These are phyloP conservation scores for Oryza meridionalis DNA, from an alignment of 176 grass and related monocot genomes.

Conservation along the genomic window DNA sequence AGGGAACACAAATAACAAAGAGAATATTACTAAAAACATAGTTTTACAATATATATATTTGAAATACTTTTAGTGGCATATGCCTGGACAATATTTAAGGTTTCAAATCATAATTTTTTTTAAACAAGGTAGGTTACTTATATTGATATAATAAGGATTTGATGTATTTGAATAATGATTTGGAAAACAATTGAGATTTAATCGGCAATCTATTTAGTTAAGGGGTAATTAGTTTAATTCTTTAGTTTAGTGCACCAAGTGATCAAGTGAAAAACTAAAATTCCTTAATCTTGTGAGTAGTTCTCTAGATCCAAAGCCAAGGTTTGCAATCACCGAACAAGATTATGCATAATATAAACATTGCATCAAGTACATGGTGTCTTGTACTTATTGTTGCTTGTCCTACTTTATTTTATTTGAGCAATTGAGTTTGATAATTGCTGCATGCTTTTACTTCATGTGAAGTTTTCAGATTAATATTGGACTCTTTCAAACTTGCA, in stretches of 20 bases:
- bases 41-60: neutral
- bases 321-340: conserved; percentile 15
- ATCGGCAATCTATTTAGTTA: neutral
- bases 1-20: neutral
- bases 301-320: neutral
- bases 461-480: conserved; percentile 19
- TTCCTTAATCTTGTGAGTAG: neutral
- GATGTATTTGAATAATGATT: conserved; percentile 7
- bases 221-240: neutral
- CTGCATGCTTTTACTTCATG: neutral
- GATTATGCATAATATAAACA: neutral
- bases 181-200: conserved; percentile 3
- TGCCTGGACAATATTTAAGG: neutral
- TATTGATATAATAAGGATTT: neutral
- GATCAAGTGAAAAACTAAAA: neutral
- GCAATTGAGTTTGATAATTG: conserved; percentile 21
- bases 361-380: conserved; percentile 22
- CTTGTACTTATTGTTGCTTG: conserved; percentile 22
- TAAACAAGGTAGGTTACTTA: neutral
- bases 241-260: neutral
- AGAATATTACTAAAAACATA: neutral
- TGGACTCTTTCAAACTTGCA: conserved; percentile 34
- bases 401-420: neutral
- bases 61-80: neutral
- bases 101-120: neutral